Conservation (phyloP, 495 filamentous ascomycete genomes). For the Penicillium riverlandense region DNA sequence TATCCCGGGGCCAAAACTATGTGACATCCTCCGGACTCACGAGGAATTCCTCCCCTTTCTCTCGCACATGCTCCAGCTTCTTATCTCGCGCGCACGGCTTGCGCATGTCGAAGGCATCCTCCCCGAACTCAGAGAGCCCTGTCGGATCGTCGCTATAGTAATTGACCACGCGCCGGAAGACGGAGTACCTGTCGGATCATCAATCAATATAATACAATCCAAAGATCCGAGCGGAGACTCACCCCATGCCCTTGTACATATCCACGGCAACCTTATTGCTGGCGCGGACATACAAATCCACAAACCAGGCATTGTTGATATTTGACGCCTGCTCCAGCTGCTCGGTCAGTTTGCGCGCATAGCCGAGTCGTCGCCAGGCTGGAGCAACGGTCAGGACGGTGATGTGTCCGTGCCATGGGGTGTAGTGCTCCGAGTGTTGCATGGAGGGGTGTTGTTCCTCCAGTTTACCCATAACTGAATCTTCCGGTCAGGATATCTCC, state of each 20-base stretch:
- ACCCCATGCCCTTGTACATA: conserved; percentile 89
- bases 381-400: conserved; percentile 92
- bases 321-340: conserved; percentile 75
- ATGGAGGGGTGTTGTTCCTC: conserved; percentile 75
- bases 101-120: conserved; percentile 95
- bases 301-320: conserved; percentile 81
- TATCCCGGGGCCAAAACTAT: conserved; percentile 1
- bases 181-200: conserved; percentile 48
- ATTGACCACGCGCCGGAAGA: conserved; percentile 79
- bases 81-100: conserved; percentile 84
- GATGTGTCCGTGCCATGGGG: conserved; percentile 97
- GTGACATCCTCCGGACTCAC: conserved; percentile 82
- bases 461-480: conserved; percentile 86
- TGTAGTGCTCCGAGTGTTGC: conserved; percentile 71
- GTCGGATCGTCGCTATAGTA: conserved; percentile 84
- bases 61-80: conserved; percentile 64
- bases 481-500: too few relatives aligned
- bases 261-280: conserved; percentile 80
- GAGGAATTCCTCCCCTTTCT: conserved; percentile 72
- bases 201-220: background rate
- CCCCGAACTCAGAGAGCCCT: conserved; percentile 46
- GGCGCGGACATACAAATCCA: conserved; percentile 86
- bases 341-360: conserved; percentile 71
- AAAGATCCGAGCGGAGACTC: conserved; percentile 15
- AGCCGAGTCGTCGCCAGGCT: conserved; percentile 72